Evolutionary conservation across 805 yeast species (phyloP).

Genomic region (Yarrowia yakushimensis): DNA sequence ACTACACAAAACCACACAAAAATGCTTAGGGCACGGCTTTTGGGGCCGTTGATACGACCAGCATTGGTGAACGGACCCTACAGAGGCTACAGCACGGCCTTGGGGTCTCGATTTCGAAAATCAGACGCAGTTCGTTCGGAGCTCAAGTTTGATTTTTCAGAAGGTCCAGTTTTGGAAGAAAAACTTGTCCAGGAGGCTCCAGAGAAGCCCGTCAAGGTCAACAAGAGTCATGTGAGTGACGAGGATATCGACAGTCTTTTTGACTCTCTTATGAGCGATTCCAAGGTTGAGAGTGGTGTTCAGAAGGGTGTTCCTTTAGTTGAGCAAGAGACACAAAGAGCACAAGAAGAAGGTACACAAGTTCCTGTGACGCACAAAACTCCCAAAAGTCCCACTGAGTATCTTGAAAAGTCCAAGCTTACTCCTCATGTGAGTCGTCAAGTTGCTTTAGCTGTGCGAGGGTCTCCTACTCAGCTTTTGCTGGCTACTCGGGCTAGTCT

Average conservation of each 20-base stretch:
- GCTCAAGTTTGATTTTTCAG: background rate
- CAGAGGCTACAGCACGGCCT: background rate
- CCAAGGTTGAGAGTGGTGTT: background rate
- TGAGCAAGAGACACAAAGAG: background rate
- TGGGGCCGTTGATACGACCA: constrained; percentile 3
- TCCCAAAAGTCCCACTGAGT: background rate
- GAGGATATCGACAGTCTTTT: background rate
- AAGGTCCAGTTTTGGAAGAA: background rate
- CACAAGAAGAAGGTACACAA: background rate
- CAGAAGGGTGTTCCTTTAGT: background rate
- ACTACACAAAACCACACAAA: background rate
- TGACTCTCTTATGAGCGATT: background rate
- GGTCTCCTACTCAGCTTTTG: background rate
- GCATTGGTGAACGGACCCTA: background rate
- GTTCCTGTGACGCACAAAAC: background rate
- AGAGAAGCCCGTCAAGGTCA: background rate
- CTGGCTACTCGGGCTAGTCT: background rate
- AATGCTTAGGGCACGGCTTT: constrained; percentile 5
- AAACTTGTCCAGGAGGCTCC: background rate
- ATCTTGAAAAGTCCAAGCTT: background rate
- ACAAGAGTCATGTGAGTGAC: background rate
- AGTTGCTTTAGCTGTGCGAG: background rate
- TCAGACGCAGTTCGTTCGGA: background rate
- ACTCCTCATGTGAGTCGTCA: background rate
- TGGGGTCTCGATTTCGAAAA: background rate